Evolutionary conservation across 225 moss, liverwort and hornwort genomes (phyloP), one percentile per base, ranked within the genome.

Genomic region (Sphagnum contortum): DNA sequence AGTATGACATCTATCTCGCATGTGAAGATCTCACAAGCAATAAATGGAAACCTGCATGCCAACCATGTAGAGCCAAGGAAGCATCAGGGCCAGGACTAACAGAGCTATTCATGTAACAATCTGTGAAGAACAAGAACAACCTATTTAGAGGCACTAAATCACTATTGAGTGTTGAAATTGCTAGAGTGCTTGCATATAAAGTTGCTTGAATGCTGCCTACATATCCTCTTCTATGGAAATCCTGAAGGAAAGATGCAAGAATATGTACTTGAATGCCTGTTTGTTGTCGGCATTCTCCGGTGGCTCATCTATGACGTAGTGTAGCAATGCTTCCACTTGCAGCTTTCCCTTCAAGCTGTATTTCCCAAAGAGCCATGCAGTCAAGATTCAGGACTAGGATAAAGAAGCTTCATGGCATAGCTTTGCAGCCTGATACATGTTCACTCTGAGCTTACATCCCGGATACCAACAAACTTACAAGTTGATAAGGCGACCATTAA

Each of bases 1-100:
- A 98, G 93, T 65, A 98, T 87, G 69, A 84, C 76, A 67, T 98
- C 93, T 72, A 98, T 89, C 76, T 98, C 96, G 76, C 96, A 98
- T 44, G 90, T 98, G 75, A 98, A 90, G 74, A 93, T 76, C 72
- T 98, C 96, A 82, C 96, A 98, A 47, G 93, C 87, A 70, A 98
- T 91, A 73, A 98, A 98, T 50, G 96, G 96, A 75, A 98, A 98
- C 76, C 96, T 98, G 85, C 76, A 74, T 13, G 46, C 64, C 52
- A 63, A 12, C 61, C 4, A 57, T 29, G 29, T 29, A 29, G 29
- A 29, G 29, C 29, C 29, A 29, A 29, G 29, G 29, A 29, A 29
- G 29, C 29, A 29, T 29, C 29, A 29, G 29, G 29, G 29, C 29
- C 29, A 29, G 29, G 29, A 29, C 29, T 29, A 29, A 29, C 29